Percentiles rank a stretch among this genome's conserved stretches.
phyloP scores from a whole-genome alignment of 2,329 filamentous ascomycete species.

The Pestalotiopsis sp. region DNA sequence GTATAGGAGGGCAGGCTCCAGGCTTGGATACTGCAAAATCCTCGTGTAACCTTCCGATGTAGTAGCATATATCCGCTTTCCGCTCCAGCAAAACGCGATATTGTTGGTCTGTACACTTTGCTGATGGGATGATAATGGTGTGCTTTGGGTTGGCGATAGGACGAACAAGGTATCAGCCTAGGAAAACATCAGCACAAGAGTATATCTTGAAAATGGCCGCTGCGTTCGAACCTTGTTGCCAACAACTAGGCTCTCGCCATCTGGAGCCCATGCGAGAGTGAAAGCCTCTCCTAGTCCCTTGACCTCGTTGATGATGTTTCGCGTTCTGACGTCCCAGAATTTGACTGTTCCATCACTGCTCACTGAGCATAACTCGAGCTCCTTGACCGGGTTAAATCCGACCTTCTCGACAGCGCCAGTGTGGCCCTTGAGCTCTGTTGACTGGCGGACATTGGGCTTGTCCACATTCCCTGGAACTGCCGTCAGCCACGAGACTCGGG shows the following conservation, averaged over 20 bases:
- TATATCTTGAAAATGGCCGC: neutral
- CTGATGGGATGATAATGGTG: slow-evolving; percentile 59
- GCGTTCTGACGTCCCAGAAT: slow-evolving; percentile 80
- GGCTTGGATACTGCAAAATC: slow-evolving; percentile 68
- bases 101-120: slow-evolving; percentile 71
- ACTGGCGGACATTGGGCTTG: slow-evolving; percentile 71
- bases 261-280: slow-evolving; percentile 73
- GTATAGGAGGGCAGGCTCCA: slow-evolving; percentile 57
- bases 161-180: slow-evolving; percentile 66
- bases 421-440: slow-evolving; percentile 75
- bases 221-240: slow-evolving; percentile 65
- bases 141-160: slow-evolving; percentile 61
- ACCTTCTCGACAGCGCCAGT: slow-evolving; percentile 71
- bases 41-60: slow-evolving; percentile 72
- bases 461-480: slow-evolving; percentile 70
- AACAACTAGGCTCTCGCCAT: slow-evolving; percentile 70
- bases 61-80: slow-evolving; percentile 70
- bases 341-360: slow-evolving; percentile 74
- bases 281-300: slow-evolving; percentile 69
- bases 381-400: slow-evolving; percentile 76
- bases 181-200: neutral
- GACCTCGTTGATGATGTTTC: slow-evolving; percentile 70
- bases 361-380: slow-evolving; percentile 76
- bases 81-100: slow-evolving; percentile 74
- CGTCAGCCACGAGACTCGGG: neutral